Conservation (phyloP, 2,329 filamentous ascomycete genomes). For the Monosporascus sp. region DNA sequence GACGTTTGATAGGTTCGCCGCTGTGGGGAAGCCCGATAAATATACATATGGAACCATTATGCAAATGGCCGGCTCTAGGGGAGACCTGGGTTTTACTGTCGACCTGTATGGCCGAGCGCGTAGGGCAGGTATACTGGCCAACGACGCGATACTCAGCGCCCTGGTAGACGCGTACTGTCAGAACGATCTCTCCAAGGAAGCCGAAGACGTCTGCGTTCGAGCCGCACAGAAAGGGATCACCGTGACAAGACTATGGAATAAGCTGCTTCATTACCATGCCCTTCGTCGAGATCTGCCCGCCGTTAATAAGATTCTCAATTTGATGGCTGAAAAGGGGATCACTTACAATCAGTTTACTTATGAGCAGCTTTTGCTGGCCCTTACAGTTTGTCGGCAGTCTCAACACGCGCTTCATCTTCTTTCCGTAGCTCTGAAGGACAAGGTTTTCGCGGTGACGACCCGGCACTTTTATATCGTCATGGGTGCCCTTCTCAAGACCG, state of each 20-base stretch:
- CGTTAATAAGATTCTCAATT: slow-evolving; percentile 42
- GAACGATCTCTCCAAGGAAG: slow-evolving; percentile 48
- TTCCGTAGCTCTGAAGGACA: slow-evolving; percentile 36
- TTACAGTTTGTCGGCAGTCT: slow-evolving; percentile 45
- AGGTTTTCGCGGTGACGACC: slow-evolving; percentile 39
- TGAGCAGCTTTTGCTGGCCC: slow-evolving; percentile 42
- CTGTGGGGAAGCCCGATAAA: slow-evolving; percentile 48
- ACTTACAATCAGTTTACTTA: slow-evolving; percentile 48
- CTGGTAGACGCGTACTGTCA: slow-evolving; percentile 65
- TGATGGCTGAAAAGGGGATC: slow-evolving; percentile 44
- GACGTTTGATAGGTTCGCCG: slow-evolving; percentile 57
- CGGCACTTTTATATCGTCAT: slow-evolving; percentile 52
- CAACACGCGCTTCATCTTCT: slow-evolving; percentile 46
- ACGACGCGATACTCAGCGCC: slow-evolving; percentile 54
- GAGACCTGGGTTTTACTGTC: slow-evolving; percentile 67
- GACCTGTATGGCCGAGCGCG: slow-evolving; percentile 61
- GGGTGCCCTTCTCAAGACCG: slow-evolving; percentile 42
- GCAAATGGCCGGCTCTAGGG: slow-evolving; percentile 62
- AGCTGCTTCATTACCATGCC: slow-evolving; percentile 66
- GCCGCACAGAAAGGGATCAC: slow-evolving; percentile 47
- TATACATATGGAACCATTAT: slow-evolving; percentile 71
- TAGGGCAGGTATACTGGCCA: slow-evolving; percentile 43
- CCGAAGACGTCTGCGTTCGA: slow-evolving; percentile 54
- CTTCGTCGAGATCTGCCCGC: slow-evolving; percentile 49
- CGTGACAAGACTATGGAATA: slow-evolving; percentile 70